phyloP scores from a whole-genome alignment of 352 stramenopile species.

The Phytophthora crassamura region DNA sequence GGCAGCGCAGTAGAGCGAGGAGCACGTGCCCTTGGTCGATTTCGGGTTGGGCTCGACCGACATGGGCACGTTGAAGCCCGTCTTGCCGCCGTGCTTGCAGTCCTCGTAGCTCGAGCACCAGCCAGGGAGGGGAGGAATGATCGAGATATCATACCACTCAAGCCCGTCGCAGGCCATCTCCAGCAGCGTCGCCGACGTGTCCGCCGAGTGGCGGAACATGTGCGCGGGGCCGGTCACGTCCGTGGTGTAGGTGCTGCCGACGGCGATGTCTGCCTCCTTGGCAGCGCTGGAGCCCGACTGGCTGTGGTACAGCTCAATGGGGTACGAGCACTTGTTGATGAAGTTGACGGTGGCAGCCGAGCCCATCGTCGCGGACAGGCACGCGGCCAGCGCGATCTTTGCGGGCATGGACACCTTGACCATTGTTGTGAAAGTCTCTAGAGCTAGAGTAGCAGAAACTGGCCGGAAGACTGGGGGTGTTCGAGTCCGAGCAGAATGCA shows the following conservation, averaged over 20 bases:
- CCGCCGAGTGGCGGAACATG: constrained; percentile 59
- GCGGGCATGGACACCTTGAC: constrained; percentile 36
- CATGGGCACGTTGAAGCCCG: constrained; percentile 68
- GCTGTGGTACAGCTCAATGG: constrained; percentile 51
- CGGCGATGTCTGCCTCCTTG: constrained; percentile 30
- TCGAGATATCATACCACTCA: constrained; percentile 70
- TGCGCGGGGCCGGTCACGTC: constrained; percentile 38
- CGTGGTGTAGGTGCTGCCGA: constrained; percentile 16
- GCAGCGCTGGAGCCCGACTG: constrained; percentile 30
- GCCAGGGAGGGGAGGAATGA: constrained; percentile 52
- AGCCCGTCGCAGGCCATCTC: constrained; percentile 40
- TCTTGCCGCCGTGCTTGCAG: constrained; percentile 46
- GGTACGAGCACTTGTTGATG: constrained; percentile 47
- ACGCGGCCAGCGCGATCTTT: constrained; percentile 30
- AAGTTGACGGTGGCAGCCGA: constrained; percentile 46
- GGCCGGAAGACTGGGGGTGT: constrained; percentile 3
- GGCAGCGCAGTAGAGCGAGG: constrained; percentile 34
- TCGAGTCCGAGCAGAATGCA: constrained; percentile 42
- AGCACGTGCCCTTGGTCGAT: constrained; percentile 36
- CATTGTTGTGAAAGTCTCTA: constrained; percentile 30
- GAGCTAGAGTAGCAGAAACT: constrained; percentile 6
- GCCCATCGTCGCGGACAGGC: constrained; percentile 27
- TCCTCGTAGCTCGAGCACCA: constrained; percentile 40
- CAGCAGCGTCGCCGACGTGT: constrained; percentile 44
- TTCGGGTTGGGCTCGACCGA: constrained; percentile 46